Percentiles rank a stretch among this genome's conserved stretches.
Evolutionary conservation across 2,329 filamentous ascomycete genomes (phyloP).

Genomic region (Microsporum audouinii): DNA sequence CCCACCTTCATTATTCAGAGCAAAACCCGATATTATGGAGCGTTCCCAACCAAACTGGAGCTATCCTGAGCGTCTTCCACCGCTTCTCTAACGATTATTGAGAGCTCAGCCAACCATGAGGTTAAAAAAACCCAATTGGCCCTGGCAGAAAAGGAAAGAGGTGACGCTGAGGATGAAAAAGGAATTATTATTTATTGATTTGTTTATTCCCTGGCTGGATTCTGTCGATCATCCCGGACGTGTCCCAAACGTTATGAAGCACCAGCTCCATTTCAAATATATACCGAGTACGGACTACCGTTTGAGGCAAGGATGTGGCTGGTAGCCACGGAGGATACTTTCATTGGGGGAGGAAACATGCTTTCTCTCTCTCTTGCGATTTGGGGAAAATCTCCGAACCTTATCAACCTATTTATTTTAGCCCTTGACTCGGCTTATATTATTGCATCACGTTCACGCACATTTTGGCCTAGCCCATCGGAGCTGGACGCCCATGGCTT

Average conservation of each 20-base stretch:
- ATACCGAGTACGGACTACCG: background rate
- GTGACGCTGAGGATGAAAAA: background rate
- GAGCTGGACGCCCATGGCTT: background rate
- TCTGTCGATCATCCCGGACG: constrained; percentile 3
- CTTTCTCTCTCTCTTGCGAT: background rate
- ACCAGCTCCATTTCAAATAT: constrained; percentile 1
- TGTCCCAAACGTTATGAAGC: constrained; percentile 3
- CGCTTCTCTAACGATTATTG: background rate
- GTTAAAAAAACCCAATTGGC: constrained; percentile 1
- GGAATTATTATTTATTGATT: constrained; percentile 2
- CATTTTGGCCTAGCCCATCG: background rate
- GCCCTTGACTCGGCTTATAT: background rate
- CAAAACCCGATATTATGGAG: constrained; percentile 4
- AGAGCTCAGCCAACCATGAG: background rate
- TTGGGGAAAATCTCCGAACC: constrained; percentile 3
- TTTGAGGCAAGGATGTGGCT: background rate
- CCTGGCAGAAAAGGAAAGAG: background rate
- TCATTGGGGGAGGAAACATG: background rate
- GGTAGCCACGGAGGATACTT: background rate
- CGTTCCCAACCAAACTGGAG: background rate
- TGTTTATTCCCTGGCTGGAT: constrained; percentile 1
- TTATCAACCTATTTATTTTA: background rate
- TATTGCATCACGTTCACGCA: background rate
- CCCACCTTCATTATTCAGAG: background rate
- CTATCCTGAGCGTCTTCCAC: background rate